phyloP scores from a whole-genome alignment of 1,284 basidiomycete genomes.

The Boletus semigastroideus region DNA sequence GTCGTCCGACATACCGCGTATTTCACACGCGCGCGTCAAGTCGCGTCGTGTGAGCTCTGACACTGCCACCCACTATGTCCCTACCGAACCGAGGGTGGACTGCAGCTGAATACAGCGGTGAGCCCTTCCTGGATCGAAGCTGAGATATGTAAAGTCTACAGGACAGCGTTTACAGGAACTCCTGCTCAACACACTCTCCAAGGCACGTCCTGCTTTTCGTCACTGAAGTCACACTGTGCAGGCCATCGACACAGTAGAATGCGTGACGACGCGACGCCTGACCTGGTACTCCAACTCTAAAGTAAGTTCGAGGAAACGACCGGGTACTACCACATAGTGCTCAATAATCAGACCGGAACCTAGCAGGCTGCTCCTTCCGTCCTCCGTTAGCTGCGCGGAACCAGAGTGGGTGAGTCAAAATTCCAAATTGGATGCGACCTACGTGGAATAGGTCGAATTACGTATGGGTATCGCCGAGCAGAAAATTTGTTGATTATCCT shows the following conservation, averaged over 20 bases:
- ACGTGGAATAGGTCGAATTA: not conserved
- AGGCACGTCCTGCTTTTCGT: no score
- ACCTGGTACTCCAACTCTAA: not conserved
- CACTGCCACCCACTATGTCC: not conserved
- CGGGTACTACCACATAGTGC: not conserved
- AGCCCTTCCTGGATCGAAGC: no score
- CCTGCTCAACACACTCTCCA: no score
- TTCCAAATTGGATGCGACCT: not conserved
- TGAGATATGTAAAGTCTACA: no score
- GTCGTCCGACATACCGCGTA: slow-evolving; percentile 20
- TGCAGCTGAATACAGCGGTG: no score
- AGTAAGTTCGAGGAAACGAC: not conserved
- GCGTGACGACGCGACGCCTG: no score
- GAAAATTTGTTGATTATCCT: not conserved
- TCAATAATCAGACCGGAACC: not conserved
- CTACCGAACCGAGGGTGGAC: no score
- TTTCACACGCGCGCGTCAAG: not conserved
- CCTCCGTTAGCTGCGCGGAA: not conserved
- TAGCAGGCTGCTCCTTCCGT: not conserved
- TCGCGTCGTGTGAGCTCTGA: not conserved
- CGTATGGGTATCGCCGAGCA: not conserved
- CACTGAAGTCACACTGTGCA: no score
- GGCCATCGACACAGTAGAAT: not conserved
- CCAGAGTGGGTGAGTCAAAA: not conserved
- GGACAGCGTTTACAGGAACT: no score